Evolutionary conservation across 768 basidiomycete genomes (phyloP).

Genomic region (Termitomyces sp.): DNA sequence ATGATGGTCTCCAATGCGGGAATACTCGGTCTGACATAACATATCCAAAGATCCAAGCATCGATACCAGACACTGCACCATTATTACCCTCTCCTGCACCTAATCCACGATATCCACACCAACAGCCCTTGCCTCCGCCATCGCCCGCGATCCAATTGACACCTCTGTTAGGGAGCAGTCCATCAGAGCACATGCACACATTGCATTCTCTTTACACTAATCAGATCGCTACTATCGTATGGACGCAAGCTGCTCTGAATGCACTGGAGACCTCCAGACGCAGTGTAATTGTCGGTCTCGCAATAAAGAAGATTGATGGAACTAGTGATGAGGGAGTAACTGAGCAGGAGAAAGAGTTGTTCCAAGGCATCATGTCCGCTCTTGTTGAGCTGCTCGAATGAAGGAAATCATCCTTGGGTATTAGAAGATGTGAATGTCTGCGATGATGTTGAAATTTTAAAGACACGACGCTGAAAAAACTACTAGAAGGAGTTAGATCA

Average conservation of each 20-base stretch:
- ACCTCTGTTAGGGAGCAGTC: conserved; percentile 70
- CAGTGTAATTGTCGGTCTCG: conserved; percentile 72
- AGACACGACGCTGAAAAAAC: background rate
- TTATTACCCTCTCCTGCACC: conserved; percentile 34
- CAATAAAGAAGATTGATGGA: conserved; percentile 40
- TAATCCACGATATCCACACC: conserved; percentile 28
- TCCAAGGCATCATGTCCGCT: conserved; percentile 45
- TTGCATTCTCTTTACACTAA: conserved; percentile 76
- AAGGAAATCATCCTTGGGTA: background rate
- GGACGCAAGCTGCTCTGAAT: conserved; percentile 46
- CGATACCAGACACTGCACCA: conserved; percentile 58
- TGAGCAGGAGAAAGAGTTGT: conserved; percentile 37
- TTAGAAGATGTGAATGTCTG: background rate
- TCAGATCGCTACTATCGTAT: conserved; percentile 85
- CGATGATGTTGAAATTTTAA: background rate
- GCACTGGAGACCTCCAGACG: conserved; percentile 38
- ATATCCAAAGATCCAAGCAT: conserved; percentile 68
- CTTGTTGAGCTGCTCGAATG: conserved; percentile 29
- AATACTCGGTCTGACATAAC: background rate
- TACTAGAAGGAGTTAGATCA: background rate
- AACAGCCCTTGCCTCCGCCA: conserved; percentile 45
- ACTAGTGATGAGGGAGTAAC: conserved; percentile 18
- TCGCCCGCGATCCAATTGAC: conserved; percentile 71
- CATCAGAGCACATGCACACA: conserved; percentile 61
- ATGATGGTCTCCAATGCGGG: conserved; percentile 10